Base-by-base conservation (phyloP, 1,284 basidiomycete genomes). In the Tilletia caries region DNA sequence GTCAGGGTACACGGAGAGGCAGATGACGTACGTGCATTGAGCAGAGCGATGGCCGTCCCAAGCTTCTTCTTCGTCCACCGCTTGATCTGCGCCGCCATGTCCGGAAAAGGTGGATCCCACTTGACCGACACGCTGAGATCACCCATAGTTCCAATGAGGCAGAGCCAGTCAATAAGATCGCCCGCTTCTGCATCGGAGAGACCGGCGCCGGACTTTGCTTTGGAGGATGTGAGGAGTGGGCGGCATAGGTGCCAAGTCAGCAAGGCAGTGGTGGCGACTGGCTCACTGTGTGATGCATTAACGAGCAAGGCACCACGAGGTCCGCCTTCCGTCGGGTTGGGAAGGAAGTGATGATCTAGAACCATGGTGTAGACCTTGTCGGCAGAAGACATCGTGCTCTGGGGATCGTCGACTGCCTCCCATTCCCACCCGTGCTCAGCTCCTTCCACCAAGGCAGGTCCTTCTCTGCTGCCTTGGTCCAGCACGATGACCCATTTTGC, bases 51-150 rank as follows among this genome's bases (percentile, higher is more conserved):
- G 27, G 71, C 65, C 3, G 72, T 68, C 1, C 74, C 74, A 8
- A 78, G 70, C 13, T 72, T 71, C 29, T 75, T 76, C 23, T 75
- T 77, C 27, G 74, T 73, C 75, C 77, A 78, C 50, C 69, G 67
- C 44, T 77, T 78, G 23, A 78, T 66, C 50, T 78, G 71, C 1
- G 62, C 58, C 0, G 65, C 66, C 44, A 78, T 67, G 27, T 77
- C 75, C 5, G 77, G 77, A 41, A 76, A 78, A 2, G 77, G 77
- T 29, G 77, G 69, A 12, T 73, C 70, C 75, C 77, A 78, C 4
- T 66, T 44, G 18, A 78, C 75, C 20, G 74, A 73, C 52, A 75
- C 75, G 32, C 67, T 60, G 8, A 78, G 69, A 62, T 78, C 77
- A 5, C 77, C 77, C 71, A 74, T 74, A 0, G 77, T 78, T 2